Percentiles rank a stretch among this genome's conserved stretches.
phyloP scores from a whole-genome alignment of 768 basidiomycete species.

The Russula brevipes region DNA sequence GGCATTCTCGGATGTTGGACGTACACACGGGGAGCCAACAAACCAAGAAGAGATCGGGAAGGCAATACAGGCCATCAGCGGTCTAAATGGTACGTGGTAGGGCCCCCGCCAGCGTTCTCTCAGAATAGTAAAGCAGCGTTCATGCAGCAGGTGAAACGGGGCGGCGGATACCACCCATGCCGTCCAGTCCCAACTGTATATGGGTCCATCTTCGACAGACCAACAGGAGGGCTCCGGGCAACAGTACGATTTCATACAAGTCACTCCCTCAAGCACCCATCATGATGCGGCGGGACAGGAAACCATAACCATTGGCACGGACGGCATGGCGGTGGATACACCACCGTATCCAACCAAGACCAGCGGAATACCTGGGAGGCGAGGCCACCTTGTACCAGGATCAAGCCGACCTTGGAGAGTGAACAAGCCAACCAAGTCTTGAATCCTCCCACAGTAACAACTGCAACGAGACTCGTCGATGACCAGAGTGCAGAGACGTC shows the following conservation, averaged over 20 bases:
- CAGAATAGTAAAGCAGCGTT: too few species aligned
- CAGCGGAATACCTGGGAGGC: slow-evolving; percentile 1
- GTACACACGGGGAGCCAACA: not conserved
- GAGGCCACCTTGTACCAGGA: not conserved
- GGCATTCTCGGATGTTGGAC: slow-evolving; percentile 6
- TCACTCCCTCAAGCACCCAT: not conserved
- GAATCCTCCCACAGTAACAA: not conserved
- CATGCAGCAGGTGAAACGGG: not conserved
- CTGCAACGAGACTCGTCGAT: too few species aligned
- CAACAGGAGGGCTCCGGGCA: not conserved
- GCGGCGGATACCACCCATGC: not conserved
- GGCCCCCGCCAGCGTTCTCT: not conserved
- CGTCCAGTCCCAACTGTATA: slow-evolving; percentile 1
- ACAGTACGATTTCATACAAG: slow-evolving; percentile 1
- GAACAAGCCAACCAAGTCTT: not conserved
- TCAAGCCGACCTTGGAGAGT: not conserved
- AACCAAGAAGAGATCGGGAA: not conserved
- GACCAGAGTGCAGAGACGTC: too few species aligned
- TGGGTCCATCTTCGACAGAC: not conserved
- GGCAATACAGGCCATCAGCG: slow-evolving; percentile 3
- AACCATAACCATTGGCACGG: not conserved
- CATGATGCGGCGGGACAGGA: not conserved
- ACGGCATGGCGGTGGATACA: not conserved
- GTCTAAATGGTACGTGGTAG: not conserved
- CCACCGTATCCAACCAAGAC: not conserved